Evolutionary conservation across 169 alveolate genomes (phyloP).

Genomic region (Plasmodium fragile): DNA sequence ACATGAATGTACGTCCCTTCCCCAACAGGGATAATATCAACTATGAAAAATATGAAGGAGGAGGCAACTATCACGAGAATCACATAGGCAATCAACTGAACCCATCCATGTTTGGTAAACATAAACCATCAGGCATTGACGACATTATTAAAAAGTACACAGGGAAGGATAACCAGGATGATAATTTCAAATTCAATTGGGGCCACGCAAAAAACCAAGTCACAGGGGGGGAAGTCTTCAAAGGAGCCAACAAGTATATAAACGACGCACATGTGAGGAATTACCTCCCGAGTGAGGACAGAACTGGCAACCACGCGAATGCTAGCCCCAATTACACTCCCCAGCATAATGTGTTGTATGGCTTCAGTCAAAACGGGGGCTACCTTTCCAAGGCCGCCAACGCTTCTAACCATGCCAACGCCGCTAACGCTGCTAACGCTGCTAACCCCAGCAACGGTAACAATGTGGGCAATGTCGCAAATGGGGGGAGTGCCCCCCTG

Average conservation of each 20-base stretch:
- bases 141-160: slow-evolving; percentile 42
- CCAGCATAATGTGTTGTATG: not conserved
- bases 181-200: not conserved
- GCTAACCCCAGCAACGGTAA: not conserved
- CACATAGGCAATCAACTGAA: not conserved
- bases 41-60: not conserved
- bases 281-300: not conserved
- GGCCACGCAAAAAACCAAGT: not conserved
- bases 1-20: not conserved
- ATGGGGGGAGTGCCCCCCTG: not conserved
- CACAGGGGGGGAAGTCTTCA: not conserved
- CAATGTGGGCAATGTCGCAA: not conserved
- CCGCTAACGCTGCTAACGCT: not conserved
- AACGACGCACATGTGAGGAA: not conserved
- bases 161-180: slow-evolving; percentile 5
- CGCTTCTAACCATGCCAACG: not conserved
- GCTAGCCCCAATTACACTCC: not conserved
- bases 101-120: not conserved
- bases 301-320: not conserved
- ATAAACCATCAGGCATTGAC: slow-evolving; percentile 5
- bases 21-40: not conserved
- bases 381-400: not conserved
- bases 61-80: not conserved
- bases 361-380: not conserved
- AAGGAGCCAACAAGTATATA: not conserved